Base-by-base conservation (phyloP, 345 rosid species). In the Syzygium oleosum region DNA sequence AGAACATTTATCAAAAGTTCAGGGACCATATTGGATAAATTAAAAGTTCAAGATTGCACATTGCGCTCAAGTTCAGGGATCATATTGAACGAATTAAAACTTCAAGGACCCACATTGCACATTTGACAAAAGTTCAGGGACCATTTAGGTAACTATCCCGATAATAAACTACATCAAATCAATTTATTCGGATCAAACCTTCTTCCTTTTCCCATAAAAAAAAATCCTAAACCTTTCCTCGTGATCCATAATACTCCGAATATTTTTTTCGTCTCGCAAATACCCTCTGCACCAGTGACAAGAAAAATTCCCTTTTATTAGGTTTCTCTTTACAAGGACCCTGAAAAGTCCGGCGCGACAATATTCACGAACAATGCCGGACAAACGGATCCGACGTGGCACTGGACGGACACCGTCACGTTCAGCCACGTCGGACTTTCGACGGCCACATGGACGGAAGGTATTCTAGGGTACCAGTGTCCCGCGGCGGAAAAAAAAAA, bases 41-140 rank as follows among this genome's bases (percentile, higher is more conserved):
- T 31, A 17, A 68, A 34, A 31, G 11, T 17, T 31, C 1, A 2
- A 63, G 0, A 15, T 29, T 63, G 5, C 34, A 63, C 2, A 15
- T 29, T 7, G 9, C 4, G 77, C 10, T 31, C 29, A 29, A 29
- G 2, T 29, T 34, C 2, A 0, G 16, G 0, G 5, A 65, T 16
- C 41, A 4, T 16, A 15, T 15, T 7, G 6, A 63, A 29, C 2
- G 29, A 6, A 65, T 31, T 65, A 65, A 31, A 29, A 65, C 0
- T 31, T 31, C 1, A 16, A 0, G 0, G 5, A 14, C 8, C 3
- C 6, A 31, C 19, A 0, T 29, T 29, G 1, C 1, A 29, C 12
- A 68, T 31, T 8, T 0, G 0, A 2, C 2, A 6, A 4, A 65
- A 65, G 17, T 31, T 4, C 38, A 63, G 1, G 2, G 14, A 63